Evolutionary conservation across 2,329 filamentous ascomycete species (phyloP).

Genomic region (Phoma sp.): DNA sequence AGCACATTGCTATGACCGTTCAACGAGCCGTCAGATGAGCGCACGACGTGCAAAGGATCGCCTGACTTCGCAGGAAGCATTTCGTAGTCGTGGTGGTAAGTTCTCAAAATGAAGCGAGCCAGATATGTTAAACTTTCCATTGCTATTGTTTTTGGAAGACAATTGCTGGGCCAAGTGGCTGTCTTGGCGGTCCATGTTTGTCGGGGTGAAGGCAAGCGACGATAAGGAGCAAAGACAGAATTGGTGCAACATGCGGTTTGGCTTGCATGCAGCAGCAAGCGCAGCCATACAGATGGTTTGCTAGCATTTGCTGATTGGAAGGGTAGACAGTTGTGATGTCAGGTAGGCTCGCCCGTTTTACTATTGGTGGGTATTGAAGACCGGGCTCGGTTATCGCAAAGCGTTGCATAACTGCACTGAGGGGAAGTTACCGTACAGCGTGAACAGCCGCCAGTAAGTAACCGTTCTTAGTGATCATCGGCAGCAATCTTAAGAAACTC

Average conservation of each 20-base stretch:
- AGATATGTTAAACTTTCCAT: neutral
- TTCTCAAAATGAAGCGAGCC: neutral
- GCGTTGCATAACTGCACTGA: too few species aligned
- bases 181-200: neutral
- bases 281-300: neutral
- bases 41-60: conserved; percentile 1
- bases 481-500: too few species aligned
- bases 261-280: neutral
- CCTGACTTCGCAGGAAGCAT: conserved; percentile 26
- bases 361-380: neutral
- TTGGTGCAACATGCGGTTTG: neutral
- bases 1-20: neutral
- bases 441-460: too few species aligned
- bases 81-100: conserved; percentile 14
- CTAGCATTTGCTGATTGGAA: neutral
- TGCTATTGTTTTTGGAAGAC: neutral
- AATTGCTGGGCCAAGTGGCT: neutral
- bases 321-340: neutral
- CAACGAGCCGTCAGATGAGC: neutral
- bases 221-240: neutral
- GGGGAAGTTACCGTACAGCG: too few species aligned
- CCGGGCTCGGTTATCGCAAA: too few species aligned
- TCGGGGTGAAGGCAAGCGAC: neutral
- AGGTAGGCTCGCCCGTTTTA: neutral
- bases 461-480: too few species aligned